Evolutionary conservation across 75 land plant species (phyloP).

Genomic region (Cupressus sempervirens): DNA sequence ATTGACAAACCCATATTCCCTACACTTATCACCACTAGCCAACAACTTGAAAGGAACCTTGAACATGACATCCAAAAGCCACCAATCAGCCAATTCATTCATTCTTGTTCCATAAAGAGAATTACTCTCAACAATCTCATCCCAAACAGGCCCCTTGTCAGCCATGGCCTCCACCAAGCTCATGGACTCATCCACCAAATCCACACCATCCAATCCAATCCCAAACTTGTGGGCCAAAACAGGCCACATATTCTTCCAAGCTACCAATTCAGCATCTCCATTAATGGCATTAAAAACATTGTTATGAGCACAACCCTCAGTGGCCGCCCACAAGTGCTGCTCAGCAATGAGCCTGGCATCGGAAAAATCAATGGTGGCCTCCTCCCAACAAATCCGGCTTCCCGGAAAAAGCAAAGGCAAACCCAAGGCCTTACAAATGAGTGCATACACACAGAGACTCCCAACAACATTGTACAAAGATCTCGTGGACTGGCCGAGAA

Average conservation of each 20-base stretch:
- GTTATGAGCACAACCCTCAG: conserved; percentile 7
- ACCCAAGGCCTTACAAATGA: conserved; percentile 49
- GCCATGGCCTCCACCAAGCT: conserved; percentile 23
- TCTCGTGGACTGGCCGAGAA: conserved; percentile 58
- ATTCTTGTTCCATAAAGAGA: conserved; percentile 27
- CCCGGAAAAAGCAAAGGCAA: conserved; percentile 72
- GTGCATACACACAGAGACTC: conserved; percentile 64
- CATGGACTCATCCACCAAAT: conserved; percentile 4
- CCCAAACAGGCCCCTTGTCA: conserved; percentile 47
- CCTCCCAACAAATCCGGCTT: conserved; percentile 55
- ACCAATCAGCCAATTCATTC: conserved; percentile 57
- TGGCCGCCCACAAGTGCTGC: conserved; percentile 77
- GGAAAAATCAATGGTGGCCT: conserved; percentile 51
- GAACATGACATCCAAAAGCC: conserved; percentile 43
- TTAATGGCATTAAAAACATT: conserved; percentile 51
- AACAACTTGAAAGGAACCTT: conserved; percentile 32
- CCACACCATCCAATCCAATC: neutral
- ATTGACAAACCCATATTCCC: conserved; percentile 32
- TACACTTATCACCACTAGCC: conserved; percentile 31
- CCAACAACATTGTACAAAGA: conserved; percentile 62
- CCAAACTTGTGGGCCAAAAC: conserved; percentile 35
- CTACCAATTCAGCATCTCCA: conserved; percentile 21
- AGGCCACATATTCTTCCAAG: conserved; percentile 66
- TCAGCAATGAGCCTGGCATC: conserved; percentile 77
- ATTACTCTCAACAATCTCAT: conserved; percentile 34